A percentile compares a stretch with the other conserved stretches of the same genome.
phyloP scores from a whole-genome alignment of 2,329 filamentous ascomycete species.

The Calonectria pseudoreteaudii region DNA sequence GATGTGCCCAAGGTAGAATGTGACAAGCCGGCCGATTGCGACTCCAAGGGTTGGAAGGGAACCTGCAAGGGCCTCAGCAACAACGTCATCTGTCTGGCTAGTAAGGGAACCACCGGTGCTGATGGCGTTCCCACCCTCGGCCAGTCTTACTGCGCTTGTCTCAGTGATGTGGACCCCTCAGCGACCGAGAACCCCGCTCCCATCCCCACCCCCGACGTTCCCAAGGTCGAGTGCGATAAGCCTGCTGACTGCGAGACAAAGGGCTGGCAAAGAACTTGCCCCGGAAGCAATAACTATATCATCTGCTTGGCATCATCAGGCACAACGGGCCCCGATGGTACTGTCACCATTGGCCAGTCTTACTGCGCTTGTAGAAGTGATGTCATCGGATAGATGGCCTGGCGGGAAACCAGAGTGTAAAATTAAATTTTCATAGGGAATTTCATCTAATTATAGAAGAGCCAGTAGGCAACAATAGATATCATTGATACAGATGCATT shows the following conservation, averaged over 20 bases:
- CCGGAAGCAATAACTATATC: not conserved
- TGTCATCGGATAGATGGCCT: not conserved
- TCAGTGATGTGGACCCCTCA: not conserved
- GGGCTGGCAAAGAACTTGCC: not conserved
- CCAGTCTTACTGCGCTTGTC: not conserved
- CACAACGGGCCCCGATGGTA: not conserved
- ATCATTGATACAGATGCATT: too few relatives aligned
- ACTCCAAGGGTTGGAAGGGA: not conserved
- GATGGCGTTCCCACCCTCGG: not conserved
- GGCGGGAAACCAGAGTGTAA: not conserved
- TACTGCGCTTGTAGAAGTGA: constrained; percentile 1
- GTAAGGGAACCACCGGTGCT: not conserved
- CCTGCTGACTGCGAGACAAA: not conserved
- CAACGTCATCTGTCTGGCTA: not conserved
- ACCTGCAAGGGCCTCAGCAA: constrained; percentile 3
- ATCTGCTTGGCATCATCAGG: not conserved
- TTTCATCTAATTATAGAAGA: too few relatives aligned
- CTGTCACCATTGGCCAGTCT: not conserved
- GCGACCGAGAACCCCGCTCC: not conserved
- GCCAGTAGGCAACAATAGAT: too few relatives aligned
- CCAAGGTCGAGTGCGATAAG: constrained; percentile 2
- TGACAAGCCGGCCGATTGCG: not conserved
- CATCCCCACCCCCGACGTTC: not conserved
- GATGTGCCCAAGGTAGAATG: not conserved
- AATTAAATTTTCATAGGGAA: not conserved